Evolutionary conservation across 23 red algal genomes (phyloP), one percentile per base, ranked within the genome.

Genomic region (Chondrus crispus): DNA sequence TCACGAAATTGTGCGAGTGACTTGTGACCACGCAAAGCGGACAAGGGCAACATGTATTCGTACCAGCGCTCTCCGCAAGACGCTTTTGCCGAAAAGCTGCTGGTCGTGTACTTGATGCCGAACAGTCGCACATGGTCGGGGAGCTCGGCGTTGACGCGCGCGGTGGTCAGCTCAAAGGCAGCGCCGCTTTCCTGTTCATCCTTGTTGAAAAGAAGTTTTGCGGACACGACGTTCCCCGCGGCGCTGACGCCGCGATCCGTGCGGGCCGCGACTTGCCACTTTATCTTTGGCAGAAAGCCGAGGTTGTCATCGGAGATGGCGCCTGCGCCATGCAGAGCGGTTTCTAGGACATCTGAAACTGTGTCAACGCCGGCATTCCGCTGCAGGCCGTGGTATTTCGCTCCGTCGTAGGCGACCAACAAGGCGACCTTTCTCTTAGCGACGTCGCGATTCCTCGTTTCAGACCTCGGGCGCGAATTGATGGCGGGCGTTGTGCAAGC

Each of bases 181-280:
- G 36, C 20, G 26, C 78, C 85, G 18, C 42, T 24, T 40, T 33
- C 37, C 58, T 76, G 58, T 45, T 84, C 77, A 42, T 95, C 87
- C 26, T 78, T 74, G 47, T 16, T 33, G 46, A 98, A 91, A 42
- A 87, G 28, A 19, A 98, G 79, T 46, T 98, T 95, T 2, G 82
- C 85, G 32, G 93, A 90, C 8, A 98, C 72, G 45, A 98, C 84
- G 41, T 98, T 93, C 4, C 68, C 92, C 2, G 89, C 96, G 2
- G 96, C 96, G 30, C 79, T 87, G 48, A 98, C 96, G 64, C 96
- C 96, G n/a, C 85, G 84, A 62, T 98, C 96, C 43, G 96, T 98
- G 35, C 96, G 88, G 18, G 96, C 92, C 14, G 96, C 96, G 16
- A 87, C 46, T 19, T 91, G 92, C 96, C 96, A 98, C 45, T 88